Evolutionary conservation across 2,329 filamentous ascomycete genomes (phyloP), one percentile per base, ranked within the genome.

Genomic region (Cadophora luteo-olivacea): DNA sequence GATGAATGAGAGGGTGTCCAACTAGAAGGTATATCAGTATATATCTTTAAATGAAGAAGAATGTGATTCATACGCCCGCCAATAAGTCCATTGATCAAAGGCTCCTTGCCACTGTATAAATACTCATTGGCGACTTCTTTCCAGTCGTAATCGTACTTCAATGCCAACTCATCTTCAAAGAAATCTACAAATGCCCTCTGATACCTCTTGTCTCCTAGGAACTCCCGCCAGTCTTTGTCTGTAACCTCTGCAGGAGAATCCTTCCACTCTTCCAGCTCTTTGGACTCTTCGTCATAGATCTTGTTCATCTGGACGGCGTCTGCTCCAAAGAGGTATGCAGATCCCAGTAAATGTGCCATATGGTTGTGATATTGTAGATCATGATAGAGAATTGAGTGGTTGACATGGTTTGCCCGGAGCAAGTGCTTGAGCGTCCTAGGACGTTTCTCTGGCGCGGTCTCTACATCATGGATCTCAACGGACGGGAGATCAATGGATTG

Each of bases 151-250:
- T 88, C 84, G 75, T 83, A 82, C 33, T 83, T 82, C 79, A 87
- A 82, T 3, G 92, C 94, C 36, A 98, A 83, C 75, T 93, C 89
- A 78, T 99, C 96, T 79, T 99, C 96, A 77, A 97, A 98, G 78
- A 96, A 98, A 78, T 99, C 94, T 66, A 99, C 84, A 77, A 91
- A 99, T 0, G 94, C 95, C 69, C 95, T 87, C 80, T 99, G 93
- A 77, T 97, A 97, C 70, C 84, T 88, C 75, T 86, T 86, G 78
- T 93, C 88, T 25, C 95, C 94, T 38, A 97, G 79, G 75, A 89
- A 96, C 67, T 95, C 91, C 71, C 90, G 86, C 95, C 96, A 99
- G 78, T 99, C 96, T 67, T 91, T 86, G 70, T 89, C 85, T 22
- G 89, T 88, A 63, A 99, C 87, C 80, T 99, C 96, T 4, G 90